Base-by-base conservation (phyloP, 2,329 filamentous ascomycete species). In the Penicillium sp. region DNA sequence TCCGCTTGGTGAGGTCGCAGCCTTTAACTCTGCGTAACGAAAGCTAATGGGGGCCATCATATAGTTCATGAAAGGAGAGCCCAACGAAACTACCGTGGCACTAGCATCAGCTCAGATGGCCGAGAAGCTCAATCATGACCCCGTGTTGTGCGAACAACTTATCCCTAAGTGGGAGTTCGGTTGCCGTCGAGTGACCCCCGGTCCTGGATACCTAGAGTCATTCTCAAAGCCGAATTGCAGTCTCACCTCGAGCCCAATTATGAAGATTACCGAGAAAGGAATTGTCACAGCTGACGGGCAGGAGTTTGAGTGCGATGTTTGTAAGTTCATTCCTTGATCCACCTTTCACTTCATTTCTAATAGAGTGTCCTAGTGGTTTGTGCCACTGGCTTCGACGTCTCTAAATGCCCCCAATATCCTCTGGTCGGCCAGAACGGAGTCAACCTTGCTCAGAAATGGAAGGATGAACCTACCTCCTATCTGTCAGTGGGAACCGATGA, bases 331-430 rank as follows among this genome's bases (percentile, higher is more conserved):
- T 4, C 17, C 21, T 10, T 25, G 8, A 9, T 42, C 13, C 21
- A 38, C 8, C 17, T 27, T 27, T 6, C 41, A 43, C 8, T n/a
- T 12, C 17, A 9, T 7, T 1, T 19, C 35, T 49, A 23, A 49
- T 17, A 25, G 2, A 19, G 15, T 15, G 6, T 25, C 9, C 21
- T 13, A 49, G 47, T 49, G 47, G 48, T 76, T 53, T 77, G 75
- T 59, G 73, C 74, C 7, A 78, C 75, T 7, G 76, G 77, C 1
- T 78, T 77, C 54, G 72, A 77, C 53, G 72, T 75, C 38, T 73
- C 70, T 17, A 73, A 73, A 36, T 62, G 61, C 1, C 76, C 75
- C 2, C 68, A 64, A 3, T 78, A 70, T 44, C 67, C 69, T 0
- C 60, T 78, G 15, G 64, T 73, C 35, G 70, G 78, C 2, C 59